These are phyloP conservation scores for Steccherinum ochraceum DNA, from an alignment of 768 basidiomycete species.

Conservation along the genomic window DNA sequence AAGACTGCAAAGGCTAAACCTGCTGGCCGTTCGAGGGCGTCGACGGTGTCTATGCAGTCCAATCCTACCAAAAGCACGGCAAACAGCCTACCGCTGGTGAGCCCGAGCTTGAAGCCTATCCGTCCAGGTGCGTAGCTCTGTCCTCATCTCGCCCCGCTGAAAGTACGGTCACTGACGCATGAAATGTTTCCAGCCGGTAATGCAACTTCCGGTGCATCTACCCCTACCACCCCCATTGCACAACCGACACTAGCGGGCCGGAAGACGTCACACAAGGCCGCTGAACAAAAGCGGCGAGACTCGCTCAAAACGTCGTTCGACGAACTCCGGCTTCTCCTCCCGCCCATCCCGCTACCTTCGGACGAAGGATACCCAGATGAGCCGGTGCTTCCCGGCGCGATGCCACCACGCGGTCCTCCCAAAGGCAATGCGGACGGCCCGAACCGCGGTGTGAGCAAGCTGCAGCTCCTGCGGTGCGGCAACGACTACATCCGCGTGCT, in stretches of 20 bases:
- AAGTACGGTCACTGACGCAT: slow-evolving; percentile 3
- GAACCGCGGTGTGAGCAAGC: slow-evolving; percentile 90
- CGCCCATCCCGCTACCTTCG: slow-evolving; percentile 79
- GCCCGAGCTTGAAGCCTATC: slow-evolving; percentile 62
- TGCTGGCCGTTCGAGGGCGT: slow-evolving; percentile 12
- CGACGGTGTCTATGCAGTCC: slow-evolving; percentile 7
- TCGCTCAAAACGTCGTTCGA: slow-evolving; percentile 93
- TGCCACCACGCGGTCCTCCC: slow-evolving; percentile 86
- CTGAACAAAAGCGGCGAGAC: slow-evolving; percentile 96
- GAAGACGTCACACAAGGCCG: slow-evolving; percentile 89
- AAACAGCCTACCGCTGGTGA: slow-evolving; percentile 28
- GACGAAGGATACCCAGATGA: slow-evolving; percentile 68
- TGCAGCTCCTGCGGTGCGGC: slow-evolving; percentile 85
- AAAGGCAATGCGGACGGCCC: slow-evolving; percentile 85
- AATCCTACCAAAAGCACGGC: slow-evolving; percentile 9
- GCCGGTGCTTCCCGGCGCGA: slow-evolving; percentile 77
- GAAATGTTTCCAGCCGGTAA: slow-evolving; percentile 28
- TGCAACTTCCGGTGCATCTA: slow-evolving; percentile 20
- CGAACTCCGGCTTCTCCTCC: slow-evolving; percentile 74
- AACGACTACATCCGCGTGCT: slow-evolving; percentile 83
- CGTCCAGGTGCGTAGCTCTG: slow-evolving; percentile 50
- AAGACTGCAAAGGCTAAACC: slow-evolving; percentile 20
- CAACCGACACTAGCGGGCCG: slow-evolving; percentile 39
- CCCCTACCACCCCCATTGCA: slow-evolving; percentile 13
- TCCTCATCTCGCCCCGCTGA: slow-evolving; percentile 5